These are phyloP conservation scores for Ceratocystis harringtonii DNA, from an alignment of 2,329 filamentous ascomycete genomes.

Conservation along the genomic window DNA sequence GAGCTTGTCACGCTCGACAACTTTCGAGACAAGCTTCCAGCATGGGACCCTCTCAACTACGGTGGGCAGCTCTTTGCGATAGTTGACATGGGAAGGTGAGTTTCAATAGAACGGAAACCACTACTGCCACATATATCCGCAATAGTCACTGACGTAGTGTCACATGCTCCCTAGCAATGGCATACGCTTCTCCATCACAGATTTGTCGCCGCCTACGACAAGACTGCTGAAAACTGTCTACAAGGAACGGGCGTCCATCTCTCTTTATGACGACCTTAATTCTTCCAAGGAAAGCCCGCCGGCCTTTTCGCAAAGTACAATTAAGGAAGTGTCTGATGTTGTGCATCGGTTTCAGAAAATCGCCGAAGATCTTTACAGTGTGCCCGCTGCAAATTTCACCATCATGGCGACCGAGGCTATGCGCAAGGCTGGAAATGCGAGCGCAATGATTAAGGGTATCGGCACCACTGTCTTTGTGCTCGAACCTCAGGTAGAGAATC, in stretches of 20 bases:
- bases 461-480: constrained; percentile 59
- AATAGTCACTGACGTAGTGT: not conserved
- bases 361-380: constrained; percentile 49
- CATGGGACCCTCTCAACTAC: constrained; percentile 31
- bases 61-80: constrained; percentile 39
- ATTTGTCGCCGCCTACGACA: constrained; percentile 54
- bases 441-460: constrained; percentile 52
- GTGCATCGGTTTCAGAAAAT: constrained; percentile 57
- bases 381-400: constrained; percentile 48
- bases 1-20: constrained; percentile 39
- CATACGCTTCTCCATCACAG: constrained; percentile 80
- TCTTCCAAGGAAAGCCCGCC: constrained; percentile 26
- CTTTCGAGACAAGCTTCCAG: constrained; percentile 32
- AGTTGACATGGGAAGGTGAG: constrained; percentile 45
- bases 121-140: not conserved
- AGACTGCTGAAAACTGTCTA: constrained; percentile 66
- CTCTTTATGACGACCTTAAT: constrained; percentile 69
- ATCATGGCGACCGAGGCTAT: constrained; percentile 84
- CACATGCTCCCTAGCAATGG: constrained; percentile 49
- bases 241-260: constrained; percentile 64
- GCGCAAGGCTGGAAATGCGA: constrained; percentile 60
- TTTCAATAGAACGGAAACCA: not conserved
- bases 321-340: constrained; percentile 49
- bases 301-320: constrained; percentile 39
- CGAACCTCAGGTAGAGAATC: constrained; percentile 64